Percentiles rank a stretch among this genome's conserved stretches.
phyloP scores from a whole-genome alignment of 371 early-diverging fungal genomes.

The Dinochytrium kinnereticum region DNA sequence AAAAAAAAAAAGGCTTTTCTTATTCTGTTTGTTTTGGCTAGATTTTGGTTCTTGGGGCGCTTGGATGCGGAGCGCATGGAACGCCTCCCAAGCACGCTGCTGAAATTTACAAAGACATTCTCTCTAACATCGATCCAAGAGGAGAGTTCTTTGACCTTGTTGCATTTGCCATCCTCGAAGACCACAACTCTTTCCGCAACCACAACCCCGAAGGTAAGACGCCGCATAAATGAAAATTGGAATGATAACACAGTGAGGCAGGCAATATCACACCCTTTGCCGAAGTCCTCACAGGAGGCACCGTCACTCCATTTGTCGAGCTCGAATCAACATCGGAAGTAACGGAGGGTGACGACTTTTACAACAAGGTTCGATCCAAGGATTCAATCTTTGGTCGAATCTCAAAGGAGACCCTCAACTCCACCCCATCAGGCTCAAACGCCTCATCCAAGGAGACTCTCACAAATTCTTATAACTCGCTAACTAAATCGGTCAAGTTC shows the following conservation, averaged over 20 bases:
- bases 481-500: slow-evolving; percentile 7
- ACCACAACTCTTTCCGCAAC: slow-evolving; percentile 18
- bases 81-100: slow-evolving; percentile 51
- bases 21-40: not conserved
- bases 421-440: not conserved
- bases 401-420: slow-evolving; percentile 5
- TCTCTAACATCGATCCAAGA: slow-evolving; percentile 23
- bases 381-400: slow-evolving; percentile 10
- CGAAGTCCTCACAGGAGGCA: slow-evolving; percentile 22
- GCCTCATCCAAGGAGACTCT: slow-evolving; percentile 9
- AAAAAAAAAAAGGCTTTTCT: not conserved
- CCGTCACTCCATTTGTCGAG: slow-evolving; percentile 16
- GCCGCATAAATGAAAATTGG: not conserved
- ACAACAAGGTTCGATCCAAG: slow-evolving; percentile 10
- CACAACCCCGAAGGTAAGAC: slow-evolving; percentile 29
- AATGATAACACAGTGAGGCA: not conserved
- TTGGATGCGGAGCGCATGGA: slow-evolving; percentile 52
- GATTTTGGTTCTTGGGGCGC: slow-evolving; percentile 50
- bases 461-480: not conserved
- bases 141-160: slow-evolving; percentile 32
- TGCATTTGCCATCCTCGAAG: slow-evolving; percentile 33
- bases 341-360: slow-evolving; percentile 20
- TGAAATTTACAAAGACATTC: slow-evolving; percentile 18
- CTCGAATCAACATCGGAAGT: slow-evolving; percentile 16
- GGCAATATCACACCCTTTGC: slow-evolving; percentile 32